Conservation (phyloP, 768 basidiomycete species). For the Mycena leptocephala region DNA sequence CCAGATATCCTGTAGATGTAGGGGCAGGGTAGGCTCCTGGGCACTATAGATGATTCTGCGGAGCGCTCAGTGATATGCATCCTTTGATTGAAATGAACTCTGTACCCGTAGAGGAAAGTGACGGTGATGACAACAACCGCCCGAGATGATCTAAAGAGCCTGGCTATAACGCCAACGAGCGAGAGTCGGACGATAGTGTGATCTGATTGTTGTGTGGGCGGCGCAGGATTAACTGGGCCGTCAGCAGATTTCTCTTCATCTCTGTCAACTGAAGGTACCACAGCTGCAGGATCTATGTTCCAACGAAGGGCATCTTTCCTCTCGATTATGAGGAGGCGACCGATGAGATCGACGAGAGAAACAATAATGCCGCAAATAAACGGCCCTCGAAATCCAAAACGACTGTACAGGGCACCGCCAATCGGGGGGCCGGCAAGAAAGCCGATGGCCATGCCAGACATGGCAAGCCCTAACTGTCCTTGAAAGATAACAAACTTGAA, state of each 20-base stretch:
- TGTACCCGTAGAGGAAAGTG: slow-evolving; percentile 71
- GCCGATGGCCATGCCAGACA: slow-evolving; percentile 62
- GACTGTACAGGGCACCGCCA: slow-evolving; percentile 68
- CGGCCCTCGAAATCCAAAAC: slow-evolving; percentile 74
- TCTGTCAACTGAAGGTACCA: slow-evolving; percentile 23
- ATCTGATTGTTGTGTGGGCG: background rate
- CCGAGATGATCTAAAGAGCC: slow-evolving; percentile 62
- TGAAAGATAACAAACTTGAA: background rate
- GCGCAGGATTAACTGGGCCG: background rate
- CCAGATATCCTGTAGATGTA: slow-evolving; percentile 69
- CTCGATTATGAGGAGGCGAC: slow-evolving; percentile 72
- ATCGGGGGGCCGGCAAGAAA: slow-evolving; percentile 72
- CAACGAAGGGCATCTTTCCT: slow-evolving; percentile 65
- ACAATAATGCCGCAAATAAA: slow-evolving; percentile 69
- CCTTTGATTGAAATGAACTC: slow-evolving; percentile 1
- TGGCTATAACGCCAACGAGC: slow-evolving; percentile 58
- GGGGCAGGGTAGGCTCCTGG: slow-evolving; percentile 72
- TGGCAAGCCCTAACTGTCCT: slow-evolving; percentile 76
- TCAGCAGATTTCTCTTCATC: slow-evolving; percentile 17
- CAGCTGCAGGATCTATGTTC: slow-evolving; percentile 59
- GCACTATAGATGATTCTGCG: slow-evolving; percentile 63
- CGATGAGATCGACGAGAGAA: slow-evolving; percentile 66
- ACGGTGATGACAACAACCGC: slow-evolving; percentile 63
- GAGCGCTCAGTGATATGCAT: slow-evolving; percentile 2
- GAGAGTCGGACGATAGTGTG: slow-evolving; percentile 44